Evolutionary conservation across 768 basidiomycete species (phyloP).

Genomic region (Xanthoconium stramineum): DNA sequence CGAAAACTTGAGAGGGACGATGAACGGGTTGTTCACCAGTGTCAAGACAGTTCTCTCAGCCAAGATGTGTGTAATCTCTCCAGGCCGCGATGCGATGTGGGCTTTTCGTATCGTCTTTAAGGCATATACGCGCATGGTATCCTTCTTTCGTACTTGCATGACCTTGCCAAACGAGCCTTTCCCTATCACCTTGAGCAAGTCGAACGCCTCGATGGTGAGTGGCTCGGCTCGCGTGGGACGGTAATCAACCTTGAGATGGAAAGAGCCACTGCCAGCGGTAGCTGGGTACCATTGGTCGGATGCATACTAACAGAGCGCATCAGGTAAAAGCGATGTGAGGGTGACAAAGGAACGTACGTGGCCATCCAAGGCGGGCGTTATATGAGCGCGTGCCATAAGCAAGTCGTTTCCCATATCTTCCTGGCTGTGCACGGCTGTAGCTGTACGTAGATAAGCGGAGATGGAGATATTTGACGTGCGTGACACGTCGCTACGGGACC

Average conservation of each 20-base stretch:
- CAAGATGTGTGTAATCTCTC: conserved; percentile 97
- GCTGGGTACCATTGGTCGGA: conserved; percentile 91
- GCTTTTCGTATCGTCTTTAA: conserved; percentile 98
- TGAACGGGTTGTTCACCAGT: conserved; percentile 97
- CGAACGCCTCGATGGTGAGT: conserved; percentile 94
- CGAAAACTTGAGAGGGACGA: conserved; percentile 98
- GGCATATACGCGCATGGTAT: conserved; percentile 96
- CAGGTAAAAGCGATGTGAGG: neutral
- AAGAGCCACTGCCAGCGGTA: conserved; percentile 80
- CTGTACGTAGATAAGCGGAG: conserved; percentile 86
- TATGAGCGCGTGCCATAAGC: conserved; percentile 88
- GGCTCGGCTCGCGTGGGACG: conserved; percentile 80
- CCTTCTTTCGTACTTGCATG: conserved; percentile 99
- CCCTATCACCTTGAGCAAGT: conserved; percentile 95
- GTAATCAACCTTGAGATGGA: conserved; percentile 95
- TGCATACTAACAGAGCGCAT: conserved; percentile 49
- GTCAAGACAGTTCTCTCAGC: conserved; percentile 97
- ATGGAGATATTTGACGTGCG: conserved; percentile 90
- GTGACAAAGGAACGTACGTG: conserved; percentile 46
- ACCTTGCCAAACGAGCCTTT: conserved; percentile 98
- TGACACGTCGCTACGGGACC: conserved; percentile 78
- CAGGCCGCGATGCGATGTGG: conserved; percentile 91
- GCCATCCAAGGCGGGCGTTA: conserved; percentile 78
- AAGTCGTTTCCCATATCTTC: conserved; percentile 98
- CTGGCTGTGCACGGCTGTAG: conserved; percentile 64